phyloP scores from a whole-genome alignment of 2,329 filamentous ascomycete species.

The Aureobasidium mangrovei region DNA sequence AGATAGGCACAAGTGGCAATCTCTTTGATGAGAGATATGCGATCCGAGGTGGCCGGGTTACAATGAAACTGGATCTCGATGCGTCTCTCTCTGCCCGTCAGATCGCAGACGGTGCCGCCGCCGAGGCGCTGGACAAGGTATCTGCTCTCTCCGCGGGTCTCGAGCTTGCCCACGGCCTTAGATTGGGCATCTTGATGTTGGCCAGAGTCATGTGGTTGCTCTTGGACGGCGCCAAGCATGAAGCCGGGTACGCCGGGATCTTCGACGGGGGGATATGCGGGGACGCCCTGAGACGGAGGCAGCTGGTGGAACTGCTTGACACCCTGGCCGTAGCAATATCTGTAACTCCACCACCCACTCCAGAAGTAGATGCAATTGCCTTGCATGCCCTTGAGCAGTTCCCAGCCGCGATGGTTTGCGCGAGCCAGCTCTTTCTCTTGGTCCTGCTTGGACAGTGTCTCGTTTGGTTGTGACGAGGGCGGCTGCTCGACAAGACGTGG shows the following conservation, averaged over 20 bases:
- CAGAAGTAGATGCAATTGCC: slow-evolving; percentile 74
- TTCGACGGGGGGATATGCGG: slow-evolving; percentile 61
- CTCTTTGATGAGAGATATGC: slow-evolving; percentile 89
- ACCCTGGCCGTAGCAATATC: slow-evolving; percentile 81
- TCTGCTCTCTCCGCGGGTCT: slow-evolving; percentile 72
- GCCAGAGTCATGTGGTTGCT: slow-evolving; percentile 22
- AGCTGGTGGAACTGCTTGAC: slow-evolving; percentile 87
- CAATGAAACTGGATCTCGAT: slow-evolving; percentile 81
- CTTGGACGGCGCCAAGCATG: slow-evolving; percentile 57
- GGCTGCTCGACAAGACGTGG: slow-evolving; percentile 55
- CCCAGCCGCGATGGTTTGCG: slow-evolving; percentile 69
- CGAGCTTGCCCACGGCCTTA: slow-evolving; percentile 40
- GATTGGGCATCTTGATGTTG: slow-evolving; percentile 21
- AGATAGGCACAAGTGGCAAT: slow-evolving; percentile 83
- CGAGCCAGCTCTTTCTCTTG: slow-evolving; percentile 71
- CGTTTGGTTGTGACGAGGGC: slow-evolving; percentile 20
- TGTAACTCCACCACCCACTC: slow-evolving; percentile 92
- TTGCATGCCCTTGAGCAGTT: slow-evolving; percentile 68
- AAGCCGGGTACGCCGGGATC: slow-evolving; percentile 71
- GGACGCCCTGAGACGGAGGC: slow-evolving; percentile 58
- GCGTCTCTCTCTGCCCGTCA: slow-evolving; percentile 71
- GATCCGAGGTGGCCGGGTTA: slow-evolving; percentile 63
- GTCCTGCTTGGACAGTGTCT: slow-evolving; percentile 44
- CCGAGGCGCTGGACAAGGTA: slow-evolving; percentile 78
- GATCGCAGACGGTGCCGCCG: slow-evolving; percentile 74